Evolutionary conservation across 768 basidiomycete genomes (phyloP).

Genomic region (Guyanaporus albipodus): DNA sequence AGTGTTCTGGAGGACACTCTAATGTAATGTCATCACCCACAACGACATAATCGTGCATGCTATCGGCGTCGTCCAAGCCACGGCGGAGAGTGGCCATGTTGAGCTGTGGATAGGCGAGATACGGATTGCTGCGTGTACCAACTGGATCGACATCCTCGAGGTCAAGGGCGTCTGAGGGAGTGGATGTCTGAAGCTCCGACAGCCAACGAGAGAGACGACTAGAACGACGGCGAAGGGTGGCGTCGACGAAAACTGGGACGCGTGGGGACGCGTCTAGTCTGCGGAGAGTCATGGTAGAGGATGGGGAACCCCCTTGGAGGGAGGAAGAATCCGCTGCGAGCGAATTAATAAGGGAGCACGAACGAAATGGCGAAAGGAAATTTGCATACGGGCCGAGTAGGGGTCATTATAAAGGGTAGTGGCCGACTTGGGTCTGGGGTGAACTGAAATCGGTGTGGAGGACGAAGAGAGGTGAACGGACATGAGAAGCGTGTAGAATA

Average conservation of each 20-base stretch:
- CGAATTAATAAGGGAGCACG: constrained; percentile 34
- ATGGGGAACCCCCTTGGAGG: constrained; percentile 23
- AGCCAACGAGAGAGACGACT: constrained; percentile 45
- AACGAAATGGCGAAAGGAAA: constrained; percentile 17
- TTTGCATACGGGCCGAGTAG: constrained; percentile 17
- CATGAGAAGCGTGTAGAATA: constrained; percentile 22
- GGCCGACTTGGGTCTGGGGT: constrained; percentile 8
- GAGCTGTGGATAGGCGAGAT: constrained; percentile 40
- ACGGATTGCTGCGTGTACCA: constrained; percentile 35
- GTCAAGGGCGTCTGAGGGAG: constrained; percentile 17
- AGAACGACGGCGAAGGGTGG: constrained; percentile 32
- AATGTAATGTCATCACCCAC: constrained; percentile 32
- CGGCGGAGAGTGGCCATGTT: constrained; percentile 26
- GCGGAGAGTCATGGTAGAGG: constrained; percentile 29
- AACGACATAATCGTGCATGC: constrained; percentile 40
- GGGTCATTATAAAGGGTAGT: constrained; percentile 22
- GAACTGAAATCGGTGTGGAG: constrained; percentile 16
- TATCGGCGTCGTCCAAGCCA: constrained; percentile 32
- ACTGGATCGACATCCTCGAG: constrained; percentile 22
- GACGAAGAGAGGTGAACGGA: constrained; percentile 20
- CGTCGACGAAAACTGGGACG: constrained; percentile 8
- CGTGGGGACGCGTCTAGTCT: constrained; percentile 24
- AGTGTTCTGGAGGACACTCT: constrained; percentile 22
- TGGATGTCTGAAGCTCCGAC: constrained; percentile 34
- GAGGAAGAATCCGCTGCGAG: constrained; percentile 15